Conservation (phyloP, 2,329 filamentous ascomycete species). For the Stenocarpella maydis region DNA sequence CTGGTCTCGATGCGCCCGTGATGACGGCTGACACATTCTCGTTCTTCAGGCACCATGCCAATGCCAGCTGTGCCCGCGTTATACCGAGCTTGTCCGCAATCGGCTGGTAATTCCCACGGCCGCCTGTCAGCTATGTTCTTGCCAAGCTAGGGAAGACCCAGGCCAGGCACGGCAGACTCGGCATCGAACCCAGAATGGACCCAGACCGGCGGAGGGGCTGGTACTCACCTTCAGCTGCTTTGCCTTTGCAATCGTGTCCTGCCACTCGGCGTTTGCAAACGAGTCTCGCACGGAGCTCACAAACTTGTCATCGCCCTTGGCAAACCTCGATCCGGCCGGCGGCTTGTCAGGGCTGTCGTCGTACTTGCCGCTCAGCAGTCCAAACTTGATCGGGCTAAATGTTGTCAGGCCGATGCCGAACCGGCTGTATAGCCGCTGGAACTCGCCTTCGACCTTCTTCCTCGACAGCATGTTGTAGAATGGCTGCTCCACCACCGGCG, state of each 20-base stretch:
- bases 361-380: conserved; percentile 70
- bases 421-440: conserved; percentile 66
- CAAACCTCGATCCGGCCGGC: conserved; percentile 67
- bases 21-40: conserved; percentile 70
- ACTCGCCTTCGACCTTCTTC: conserved; percentile 70
- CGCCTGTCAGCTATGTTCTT: conserved; percentile 41
- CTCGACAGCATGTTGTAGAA: conserved; percentile 71
- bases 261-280: conserved; percentile 63
- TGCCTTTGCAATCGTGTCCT: conserved; percentile 62
- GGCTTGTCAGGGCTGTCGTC: conserved; percentile 68
- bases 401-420: conserved; percentile 68
- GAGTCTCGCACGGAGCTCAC: conserved; percentile 60
- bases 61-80: conserved; percentile 62
- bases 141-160: background rate
- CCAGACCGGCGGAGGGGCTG: background rate
- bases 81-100: conserved; percentile 72
- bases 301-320: conserved; percentile 65
- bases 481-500: conserved; percentile 72
- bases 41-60: conserved; percentile 72
- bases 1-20: conserved; percentile 64
- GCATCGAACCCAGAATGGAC: background rate
- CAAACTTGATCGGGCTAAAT: conserved; percentile 64
- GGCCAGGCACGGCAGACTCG: background rate
- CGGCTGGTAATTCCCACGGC: conserved; percentile 53
- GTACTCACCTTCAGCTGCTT: conserved; percentile 53